phyloP scores from a whole-genome alignment of 2,329 filamentous ascomycete genomes.

The Aspergillus ruber region DNA sequence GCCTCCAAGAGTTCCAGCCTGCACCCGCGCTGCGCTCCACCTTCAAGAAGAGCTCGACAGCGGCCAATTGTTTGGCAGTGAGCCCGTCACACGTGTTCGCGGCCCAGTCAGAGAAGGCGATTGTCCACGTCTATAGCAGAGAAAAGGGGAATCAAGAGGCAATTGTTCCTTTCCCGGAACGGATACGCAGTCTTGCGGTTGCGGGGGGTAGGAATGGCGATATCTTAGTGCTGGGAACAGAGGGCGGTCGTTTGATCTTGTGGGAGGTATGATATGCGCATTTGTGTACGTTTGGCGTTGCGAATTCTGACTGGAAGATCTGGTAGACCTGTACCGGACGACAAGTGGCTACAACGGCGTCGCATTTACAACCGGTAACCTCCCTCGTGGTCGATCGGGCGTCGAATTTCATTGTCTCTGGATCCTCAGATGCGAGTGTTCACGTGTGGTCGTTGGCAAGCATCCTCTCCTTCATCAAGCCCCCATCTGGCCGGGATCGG shows the following conservation, averaged over 20 bases:
- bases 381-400: slow-evolving; percentile 65
- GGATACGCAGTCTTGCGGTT: slow-evolving; percentile 70
- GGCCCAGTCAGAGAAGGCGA: slow-evolving; percentile 83
- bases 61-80: slow-evolving; percentile 70
- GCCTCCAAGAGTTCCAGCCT: slow-evolving; percentile 75
- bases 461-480: slow-evolving; percentile 58
- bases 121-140: slow-evolving; percentile 86
- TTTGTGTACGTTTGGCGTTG: slow-evolving; percentile 1
- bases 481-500: slow-evolving; percentile 34
- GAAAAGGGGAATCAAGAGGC: slow-evolving; percentile 81
- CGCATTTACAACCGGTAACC: slow-evolving; percentile 53
- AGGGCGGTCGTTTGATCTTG: slow-evolving; percentile 75
- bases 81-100: slow-evolving; percentile 81
- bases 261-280: slow-evolving; percentile 68
- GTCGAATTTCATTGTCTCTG: slow-evolving; percentile 44
- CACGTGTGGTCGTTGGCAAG: slow-evolving; percentile 82
- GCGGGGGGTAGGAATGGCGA: slow-evolving; percentile 54
- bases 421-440: slow-evolving; percentile 67
- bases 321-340: slow-evolving; percentile 38
- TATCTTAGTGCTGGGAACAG: slow-evolving; percentile 72
- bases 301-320: background rate
- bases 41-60: slow-evolving; percentile 89
- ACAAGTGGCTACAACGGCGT: slow-evolving; percentile 39
- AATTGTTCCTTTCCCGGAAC: slow-evolving; percentile 78
- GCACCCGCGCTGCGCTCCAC: slow-evolving; percentile 65